Evolutionary conservation across 305 asterid genomes (phyloP), one percentile per base, ranked within the genome.

Genomic region (Euphrasia arctica): DNA sequence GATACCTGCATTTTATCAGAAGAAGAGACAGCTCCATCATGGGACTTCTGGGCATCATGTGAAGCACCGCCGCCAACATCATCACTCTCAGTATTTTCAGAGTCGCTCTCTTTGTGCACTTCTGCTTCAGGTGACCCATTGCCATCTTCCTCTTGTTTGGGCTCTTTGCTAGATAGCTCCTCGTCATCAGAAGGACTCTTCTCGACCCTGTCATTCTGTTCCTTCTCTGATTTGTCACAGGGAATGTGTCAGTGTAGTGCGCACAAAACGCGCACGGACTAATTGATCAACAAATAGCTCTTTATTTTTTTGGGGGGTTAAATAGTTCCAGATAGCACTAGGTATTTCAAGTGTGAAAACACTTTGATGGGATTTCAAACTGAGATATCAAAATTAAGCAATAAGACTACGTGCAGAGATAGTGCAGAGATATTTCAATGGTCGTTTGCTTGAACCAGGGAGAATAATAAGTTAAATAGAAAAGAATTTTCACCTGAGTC

Each of bases 61-160:
- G 72, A 75, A 18, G 82, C 69, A 39, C 43, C 2, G 68, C 73
- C 78, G 5, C 62, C 77, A 47, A 29, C 75, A 65, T 72, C 71
- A 65, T 87, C 87, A 36, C 64, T 73, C 48, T 71, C 65, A 51
- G 84, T 85, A 58, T 78, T 82, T 78, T 84, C 95, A 51, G 91
- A 77, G 71, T 74, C 77, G 2, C 65, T 72, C 36, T 79, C 84
- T 71, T 77, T 72, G 34, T 82, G 75, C 63, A 77, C 79, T 67
- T 77, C 95, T 32, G 81, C 78, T 69, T 77, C 86, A 69, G 36
- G 59, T 32, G 39, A 54, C 36, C 39, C 39, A 32, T 29, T 56
- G 71, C 75, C 11, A 65, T 84, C 77, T 73, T 74, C 84, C 67
- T 56, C 80, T 50, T 73, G 79, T 69, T 79, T 74, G 68, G 78